Evolutionary conservation across 768 basidiomycete species (phyloP).

Genomic region (Lanmaoa rubissima): DNA sequence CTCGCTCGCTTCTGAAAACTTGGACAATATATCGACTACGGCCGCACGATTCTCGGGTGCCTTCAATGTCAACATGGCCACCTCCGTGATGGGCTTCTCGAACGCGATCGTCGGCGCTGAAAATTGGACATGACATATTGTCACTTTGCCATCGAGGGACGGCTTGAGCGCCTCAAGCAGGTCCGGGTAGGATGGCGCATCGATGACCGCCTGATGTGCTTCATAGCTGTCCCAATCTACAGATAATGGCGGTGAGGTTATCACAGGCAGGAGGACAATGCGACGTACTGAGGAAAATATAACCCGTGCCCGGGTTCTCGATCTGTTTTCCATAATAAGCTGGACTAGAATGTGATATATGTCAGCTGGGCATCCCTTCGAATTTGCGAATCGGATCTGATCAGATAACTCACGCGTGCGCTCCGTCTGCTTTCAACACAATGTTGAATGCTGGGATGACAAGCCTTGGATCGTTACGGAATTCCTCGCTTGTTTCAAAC

Average conservation of each 20-base stretch:
- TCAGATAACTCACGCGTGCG: constrained; percentile 12
- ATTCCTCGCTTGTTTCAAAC: constrained; percentile 13
- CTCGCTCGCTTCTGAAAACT: constrained; percentile 10
- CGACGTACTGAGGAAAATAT: constrained; percentile 17
- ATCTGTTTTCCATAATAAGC: constrained; percentile 21
- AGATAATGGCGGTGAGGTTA: neutral
- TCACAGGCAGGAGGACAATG: neutral
- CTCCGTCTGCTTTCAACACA: constrained; percentile 11
- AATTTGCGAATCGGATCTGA: neutral
- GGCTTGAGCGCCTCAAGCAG: constrained; percentile 6
- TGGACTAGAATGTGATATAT: constrained; percentile 9
- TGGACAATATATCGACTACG: constrained; percentile 10
- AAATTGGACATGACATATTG: constrained; percentile 26
- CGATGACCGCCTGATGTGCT: constrained; percentile 16
- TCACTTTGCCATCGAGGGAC: neutral
- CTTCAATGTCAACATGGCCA: constrained; percentile 22
- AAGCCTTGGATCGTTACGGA: constrained; percentile 6
- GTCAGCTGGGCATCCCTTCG: neutral
- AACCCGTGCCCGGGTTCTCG: constrained; percentile 16
- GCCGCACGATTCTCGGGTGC: constrained; percentile 19
- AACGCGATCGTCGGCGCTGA: constrained; percentile 13
- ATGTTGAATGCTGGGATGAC: constrained; percentile 3
- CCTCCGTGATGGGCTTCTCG: constrained; percentile 23
- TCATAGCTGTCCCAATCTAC: constrained; percentile 30
- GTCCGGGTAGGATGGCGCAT: neutral